phyloP scores from a whole-genome alignment of 225 moss, liverwort and hornwort species.

The Sphagnum tenellum region DNA sequence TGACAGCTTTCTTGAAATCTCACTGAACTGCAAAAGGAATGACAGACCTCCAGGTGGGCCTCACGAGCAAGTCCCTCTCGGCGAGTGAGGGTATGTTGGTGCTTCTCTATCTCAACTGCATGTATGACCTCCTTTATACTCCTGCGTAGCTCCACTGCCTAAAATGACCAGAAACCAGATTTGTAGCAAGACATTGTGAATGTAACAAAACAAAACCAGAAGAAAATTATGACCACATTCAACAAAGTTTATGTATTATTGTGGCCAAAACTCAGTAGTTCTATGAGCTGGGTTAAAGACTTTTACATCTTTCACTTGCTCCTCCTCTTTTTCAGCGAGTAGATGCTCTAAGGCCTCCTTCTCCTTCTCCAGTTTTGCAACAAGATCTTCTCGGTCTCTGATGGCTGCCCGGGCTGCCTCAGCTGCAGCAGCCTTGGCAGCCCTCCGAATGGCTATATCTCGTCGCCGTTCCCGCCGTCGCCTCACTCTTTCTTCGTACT shows the following conservation, averaged over 20 bases:
- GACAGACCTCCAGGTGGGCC: slow-evolving; percentile 57
- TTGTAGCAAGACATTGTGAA: too few relatives aligned
- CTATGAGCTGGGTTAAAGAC: too few relatives aligned
- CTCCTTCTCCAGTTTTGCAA: slow-evolving; percentile 56
- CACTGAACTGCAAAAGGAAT: not conserved
- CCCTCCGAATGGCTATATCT: slow-evolving; percentile 39
- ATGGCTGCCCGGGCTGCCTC: slow-evolving; percentile 66
- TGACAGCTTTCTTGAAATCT: too few relatives aligned
- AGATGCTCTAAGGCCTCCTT: slow-evolving; percentile 51
- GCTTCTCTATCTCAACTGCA: slow-evolving; percentile 69
- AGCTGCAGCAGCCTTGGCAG: slow-evolving; percentile 47
- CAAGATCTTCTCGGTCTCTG: slow-evolving; percentile 52
- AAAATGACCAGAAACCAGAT: too few relatives aligned
- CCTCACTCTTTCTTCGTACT: slow-evolving; percentile 66
- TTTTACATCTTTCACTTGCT: slow-evolving; percentile 62
- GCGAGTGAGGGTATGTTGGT: slow-evolving; percentile 48
- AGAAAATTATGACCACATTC: too few relatives aligned
- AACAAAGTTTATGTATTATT: too few relatives aligned
- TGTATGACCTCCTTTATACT: slow-evolving; percentile 67
- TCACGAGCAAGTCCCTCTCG: slow-evolving; percentile 64
- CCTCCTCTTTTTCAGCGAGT: slow-evolving; percentile 64
- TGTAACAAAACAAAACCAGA: too few relatives aligned
- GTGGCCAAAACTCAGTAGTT: too few relatives aligned
- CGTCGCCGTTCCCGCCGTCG: slow-evolving; percentile 43
- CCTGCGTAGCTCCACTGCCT: slow-evolving; percentile 64